Evolutionary conservation across 2,329 filamentous ascomycete species (phyloP), one percentile per base, ranked within the genome.

Genomic region (Ophiostoma angusticollis): DNA sequence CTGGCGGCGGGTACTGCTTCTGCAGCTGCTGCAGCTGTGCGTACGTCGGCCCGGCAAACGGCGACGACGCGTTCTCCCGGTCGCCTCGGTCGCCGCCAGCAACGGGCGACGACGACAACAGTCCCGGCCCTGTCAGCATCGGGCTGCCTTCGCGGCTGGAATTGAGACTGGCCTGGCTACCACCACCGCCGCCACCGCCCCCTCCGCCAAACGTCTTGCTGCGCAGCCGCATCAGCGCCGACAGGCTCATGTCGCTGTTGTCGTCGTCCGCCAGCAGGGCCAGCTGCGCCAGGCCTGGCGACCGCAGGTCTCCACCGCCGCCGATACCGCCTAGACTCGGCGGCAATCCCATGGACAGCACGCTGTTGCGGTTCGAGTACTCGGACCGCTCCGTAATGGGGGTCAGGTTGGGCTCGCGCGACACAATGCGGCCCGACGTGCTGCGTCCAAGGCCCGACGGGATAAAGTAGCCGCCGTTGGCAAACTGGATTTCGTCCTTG

Each of bases 361-460:
- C 74, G 1, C 84, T 93, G 55, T 95, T 96, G 31, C 91, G 77
- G 43, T 93, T 94, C 30, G 85, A 94, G 64, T 93, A 95, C 59
- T 98, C 91, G 43, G 84, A 93, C 11, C 87, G 75, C 57, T 96
- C 91, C 0, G 89, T 96, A 50, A 98, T 96, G 6, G 91, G 91
- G 1, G 91, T 96, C 34, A 98, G 64, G 51, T 91, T 95, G 1
- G 91, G 89, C 55, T 95, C 89, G 29, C 81, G 75, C 16, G 83
- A 82, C 22, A 79, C 74, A 37, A 78, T 68, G 12, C 78, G 75
- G 16, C 84, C 86, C 47, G 82, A 91, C 39, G 75, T 75, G 45
- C 70, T 79, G 25, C 84, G 74, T 42, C 78, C 70, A 13, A 80
- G 59, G 2, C 23, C 42, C 3, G 80, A 80, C 16, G 82, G 75